Conservation (phyloP, 2,329 filamentous ascomycete genomes). For the Diaporthe ampelina region DNA sequence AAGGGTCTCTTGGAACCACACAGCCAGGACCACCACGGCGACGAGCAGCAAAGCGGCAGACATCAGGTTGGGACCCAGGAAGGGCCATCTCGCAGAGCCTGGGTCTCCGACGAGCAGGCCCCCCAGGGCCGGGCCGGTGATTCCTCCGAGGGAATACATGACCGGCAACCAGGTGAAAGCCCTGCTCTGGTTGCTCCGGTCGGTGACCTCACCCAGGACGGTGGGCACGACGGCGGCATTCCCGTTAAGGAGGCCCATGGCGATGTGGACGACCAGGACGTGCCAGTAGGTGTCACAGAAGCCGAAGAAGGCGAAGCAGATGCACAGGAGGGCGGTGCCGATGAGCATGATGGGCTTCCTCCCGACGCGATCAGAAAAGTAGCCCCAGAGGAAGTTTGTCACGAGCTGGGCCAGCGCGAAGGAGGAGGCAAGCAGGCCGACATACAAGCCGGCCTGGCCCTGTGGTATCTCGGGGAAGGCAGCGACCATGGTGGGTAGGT, state of each 20-base stretch:
- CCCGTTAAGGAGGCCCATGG: constrained; percentile 95
- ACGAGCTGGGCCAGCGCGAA: constrained; percentile 94
- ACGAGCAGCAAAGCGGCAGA: constrained; percentile 79
- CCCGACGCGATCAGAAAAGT: constrained; percentile 82
- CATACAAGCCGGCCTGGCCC: constrained; percentile 84
- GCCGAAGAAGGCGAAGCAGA: constrained; percentile 88
- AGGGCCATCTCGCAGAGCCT: constrained; percentile 77
- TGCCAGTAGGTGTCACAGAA: constrained; percentile 88
- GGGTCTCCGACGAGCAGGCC: constrained; percentile 81
- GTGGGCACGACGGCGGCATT: constrained; percentile 96
- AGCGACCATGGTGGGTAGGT: constrained; percentile 92
- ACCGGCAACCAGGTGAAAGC: constrained; percentile 96
- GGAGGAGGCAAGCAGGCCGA: constrained; percentile 88
- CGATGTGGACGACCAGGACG: constrained; percentile 84
- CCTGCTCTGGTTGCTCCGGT: constrained; percentile 91
- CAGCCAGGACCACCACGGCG: constrained; percentile 79
- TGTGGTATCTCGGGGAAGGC: constrained; percentile 85
- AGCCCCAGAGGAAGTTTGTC: constrained; percentile 94
- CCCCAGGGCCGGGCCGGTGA: constrained; percentile 92
- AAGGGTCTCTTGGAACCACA: constrained; percentile 90
- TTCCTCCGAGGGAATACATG: constrained; percentile 94
- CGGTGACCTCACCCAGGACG: constrained; percentile 93
- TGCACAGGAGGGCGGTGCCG: constrained; percentile 85
- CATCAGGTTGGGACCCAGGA: constrained; percentile 86
- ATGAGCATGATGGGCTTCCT: constrained; percentile 86